Conservation (phyloP, 164 flowering plant species). For the Vitis rotundifolia region DNA sequence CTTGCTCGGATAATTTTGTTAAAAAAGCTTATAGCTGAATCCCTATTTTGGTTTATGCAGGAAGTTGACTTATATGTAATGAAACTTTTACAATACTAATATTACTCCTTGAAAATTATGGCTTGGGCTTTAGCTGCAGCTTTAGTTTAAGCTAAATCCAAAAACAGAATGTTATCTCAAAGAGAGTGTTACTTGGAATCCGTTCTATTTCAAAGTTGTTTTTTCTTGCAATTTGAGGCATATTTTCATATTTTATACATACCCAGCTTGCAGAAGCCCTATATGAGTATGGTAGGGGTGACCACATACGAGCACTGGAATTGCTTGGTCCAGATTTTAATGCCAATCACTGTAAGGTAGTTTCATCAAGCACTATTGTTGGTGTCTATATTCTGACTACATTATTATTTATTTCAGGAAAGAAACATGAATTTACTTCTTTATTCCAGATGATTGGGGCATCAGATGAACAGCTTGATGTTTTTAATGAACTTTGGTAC, state of each 20-base stretch:
- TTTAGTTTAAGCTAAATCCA: too few species aligned
- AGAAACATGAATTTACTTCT: not conserved
- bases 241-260: not conserved
- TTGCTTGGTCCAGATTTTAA: slow-evolving; percentile 74
- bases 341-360: slow-evolving; percentile 67
- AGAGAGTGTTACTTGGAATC: too few species aligned
- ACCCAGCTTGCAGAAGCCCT: slow-evolving; percentile 85
- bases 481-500: slow-evolving; percentile 80
- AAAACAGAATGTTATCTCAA: too few species aligned
- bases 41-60: too few species aligned
- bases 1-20: too few species aligned
- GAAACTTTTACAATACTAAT: too few species aligned
- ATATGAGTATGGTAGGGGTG: slow-evolving; percentile 65
- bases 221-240: not conserved
- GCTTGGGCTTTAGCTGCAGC: too few species aligned
- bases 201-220: not conserved
- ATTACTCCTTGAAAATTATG: too few species aligned
- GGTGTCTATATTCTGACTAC: not conserved
- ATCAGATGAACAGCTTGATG: slow-evolving; percentile 89
- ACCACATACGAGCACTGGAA: slow-evolving; percentile 47
- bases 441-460: slow-evolving; percentile 70
- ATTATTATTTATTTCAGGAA: not conserved
- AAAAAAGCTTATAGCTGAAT: too few species aligned
- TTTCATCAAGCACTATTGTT: not conserved
- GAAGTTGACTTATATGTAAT: too few species aligned